These are phyloP conservation scores for Syncephalastrum sp. DNA, from an alignment of 371 early-diverging fungal genomes.

Conservation along the genomic window DNA sequence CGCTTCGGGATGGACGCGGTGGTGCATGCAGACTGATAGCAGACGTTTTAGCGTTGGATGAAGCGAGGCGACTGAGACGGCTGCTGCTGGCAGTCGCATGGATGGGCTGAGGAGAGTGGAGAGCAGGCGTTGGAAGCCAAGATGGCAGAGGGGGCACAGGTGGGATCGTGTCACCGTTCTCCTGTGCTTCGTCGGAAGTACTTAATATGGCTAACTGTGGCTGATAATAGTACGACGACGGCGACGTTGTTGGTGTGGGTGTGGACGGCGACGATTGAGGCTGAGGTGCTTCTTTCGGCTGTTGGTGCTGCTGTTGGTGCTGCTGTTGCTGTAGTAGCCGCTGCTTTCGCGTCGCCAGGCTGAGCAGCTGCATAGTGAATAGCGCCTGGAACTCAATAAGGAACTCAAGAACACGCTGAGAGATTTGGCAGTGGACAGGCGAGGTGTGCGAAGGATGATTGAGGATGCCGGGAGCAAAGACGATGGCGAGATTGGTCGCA, in stretches of 20 bases:
- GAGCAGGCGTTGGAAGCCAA: too few relatives aligned
- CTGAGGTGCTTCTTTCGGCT: too few relatives aligned
- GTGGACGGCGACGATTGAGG: background rate
- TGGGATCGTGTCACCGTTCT: constrained; percentile 2
- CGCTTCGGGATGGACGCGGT: background rate
- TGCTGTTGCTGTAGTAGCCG: background rate
- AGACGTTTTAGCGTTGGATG: background rate
- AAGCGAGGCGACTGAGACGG: too few relatives aligned
- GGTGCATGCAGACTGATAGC: background rate
- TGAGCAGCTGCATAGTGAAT: constrained; percentile 25
- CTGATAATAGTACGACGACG: background rate
- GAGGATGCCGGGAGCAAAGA: constrained; percentile 62
- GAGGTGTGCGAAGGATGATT: constrained; percentile 55
- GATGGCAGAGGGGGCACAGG: too few relatives aligned
- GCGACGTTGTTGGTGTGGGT: background rate
- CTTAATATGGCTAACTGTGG: constrained; percentile 2
- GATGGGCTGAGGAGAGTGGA: too few relatives aligned
- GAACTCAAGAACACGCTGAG: constrained; percentile 58
- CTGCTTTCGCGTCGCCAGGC: background rate
- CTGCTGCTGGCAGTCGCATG: too few relatives aligned
- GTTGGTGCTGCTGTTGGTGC: background rate
- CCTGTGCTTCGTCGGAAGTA: background rate
- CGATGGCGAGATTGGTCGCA: constrained; percentile 57
- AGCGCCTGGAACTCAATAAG: constrained; percentile 53
- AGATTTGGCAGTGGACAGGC: constrained; percentile 58